phyloP scores from a whole-genome alignment of 23 red algal species.

The Rhodosorus marinus region DNA sequence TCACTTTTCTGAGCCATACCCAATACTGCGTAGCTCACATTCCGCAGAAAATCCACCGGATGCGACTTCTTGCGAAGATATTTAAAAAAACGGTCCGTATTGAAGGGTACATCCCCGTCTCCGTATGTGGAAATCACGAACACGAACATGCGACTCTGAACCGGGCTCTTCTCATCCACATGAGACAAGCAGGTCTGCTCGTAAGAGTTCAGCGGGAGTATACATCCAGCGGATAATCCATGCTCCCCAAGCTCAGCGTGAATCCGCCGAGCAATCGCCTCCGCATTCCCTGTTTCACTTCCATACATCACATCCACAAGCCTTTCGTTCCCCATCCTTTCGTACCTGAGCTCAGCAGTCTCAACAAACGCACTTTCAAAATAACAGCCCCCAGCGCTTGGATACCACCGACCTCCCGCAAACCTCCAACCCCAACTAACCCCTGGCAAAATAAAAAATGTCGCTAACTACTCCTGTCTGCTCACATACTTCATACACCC shows the following conservation, averaged over 20 bases:
- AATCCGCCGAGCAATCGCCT: slow-evolving; percentile 52
- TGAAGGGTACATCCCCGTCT: slow-evolving; percentile 74
- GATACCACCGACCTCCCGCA: no score
- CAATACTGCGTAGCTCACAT: slow-evolving; percentile 3
- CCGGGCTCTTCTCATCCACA: background rate
- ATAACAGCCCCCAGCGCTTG: no score
- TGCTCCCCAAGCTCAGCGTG: slow-evolving; percentile 12
- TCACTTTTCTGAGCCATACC: background rate
- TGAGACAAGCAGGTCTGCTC: slow-evolving; percentile 13
- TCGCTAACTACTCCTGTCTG: no score
- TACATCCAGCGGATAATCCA: slow-evolving; percentile 9
- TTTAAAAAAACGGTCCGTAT: slow-evolving; percentile 37
- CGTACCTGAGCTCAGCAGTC: slow-evolving; percentile 18
- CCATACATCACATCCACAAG: slow-evolving; percentile 59
- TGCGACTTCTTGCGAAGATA: slow-evolving; percentile 27
- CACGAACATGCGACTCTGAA: slow-evolving; percentile 8
- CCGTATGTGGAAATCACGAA: slow-evolving; percentile 79
- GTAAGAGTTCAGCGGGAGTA: slow-evolving; percentile 21
- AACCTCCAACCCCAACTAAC: no score
- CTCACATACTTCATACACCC: no score
- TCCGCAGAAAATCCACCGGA: slow-evolving; percentile 13
- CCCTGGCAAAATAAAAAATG: no score
- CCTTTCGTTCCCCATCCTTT: slow-evolving; percentile 29
- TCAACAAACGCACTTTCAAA: slow-evolving; percentile 54
- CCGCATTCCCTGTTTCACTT: slow-evolving; percentile 48